These are phyloP conservation scores for Zygoascus hellenicus DNA, from an alignment of 1,139 yeast species.

Conservation along the genomic window DNA sequence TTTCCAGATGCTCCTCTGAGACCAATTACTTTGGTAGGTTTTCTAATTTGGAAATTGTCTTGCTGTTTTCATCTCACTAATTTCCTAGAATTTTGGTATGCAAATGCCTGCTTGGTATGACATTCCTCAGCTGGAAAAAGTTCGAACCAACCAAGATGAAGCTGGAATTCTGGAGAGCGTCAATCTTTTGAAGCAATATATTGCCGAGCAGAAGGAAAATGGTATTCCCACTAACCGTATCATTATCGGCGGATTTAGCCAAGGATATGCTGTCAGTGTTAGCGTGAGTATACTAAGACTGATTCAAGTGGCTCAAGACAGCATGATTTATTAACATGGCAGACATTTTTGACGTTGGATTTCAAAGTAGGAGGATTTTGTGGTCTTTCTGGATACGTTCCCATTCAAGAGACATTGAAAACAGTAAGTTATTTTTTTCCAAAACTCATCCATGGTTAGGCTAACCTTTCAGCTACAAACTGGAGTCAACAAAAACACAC, in stretches of 20 bases:
- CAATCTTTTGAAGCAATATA: slow-evolving; percentile 45
- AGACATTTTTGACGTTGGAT: slow-evolving; percentile 35
- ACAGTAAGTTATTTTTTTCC: slow-evolving; percentile 20
- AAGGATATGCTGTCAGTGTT: slow-evolving; percentile 80
- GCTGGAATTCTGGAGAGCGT: slow-evolving; percentile 59
- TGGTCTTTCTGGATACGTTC: slow-evolving; percentile 73
- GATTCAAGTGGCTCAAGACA: background rate
- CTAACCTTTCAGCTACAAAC: slow-evolving; percentile 21
- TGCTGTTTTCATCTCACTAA: slow-evolving; percentile 4
- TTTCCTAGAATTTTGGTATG: slow-evolving; percentile 48
- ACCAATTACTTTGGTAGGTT: slow-evolving; percentile 50
- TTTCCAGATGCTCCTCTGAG: slow-evolving; percentile 83
- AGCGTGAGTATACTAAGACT: slow-evolving; percentile 34
- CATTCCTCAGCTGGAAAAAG: slow-evolving; percentile 50
- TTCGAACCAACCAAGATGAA: slow-evolving; percentile 47
- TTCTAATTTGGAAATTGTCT: background rate
- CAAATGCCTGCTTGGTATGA: slow-evolving; percentile 89
- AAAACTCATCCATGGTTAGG: background rate
- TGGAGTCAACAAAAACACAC: slow-evolving; percentile 53
- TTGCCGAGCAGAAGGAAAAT: slow-evolving; percentile 55
- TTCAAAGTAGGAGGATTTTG: slow-evolving; percentile 71
- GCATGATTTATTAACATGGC: background rate
- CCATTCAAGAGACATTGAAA: slow-evolving; percentile 41
- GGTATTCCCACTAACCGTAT: slow-evolving; percentile 69
- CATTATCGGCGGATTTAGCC: slow-evolving; percentile 89